Conservation (phyloP, 768 basidiomycete species). For the Termitomyces eurrhizus region DNA sequence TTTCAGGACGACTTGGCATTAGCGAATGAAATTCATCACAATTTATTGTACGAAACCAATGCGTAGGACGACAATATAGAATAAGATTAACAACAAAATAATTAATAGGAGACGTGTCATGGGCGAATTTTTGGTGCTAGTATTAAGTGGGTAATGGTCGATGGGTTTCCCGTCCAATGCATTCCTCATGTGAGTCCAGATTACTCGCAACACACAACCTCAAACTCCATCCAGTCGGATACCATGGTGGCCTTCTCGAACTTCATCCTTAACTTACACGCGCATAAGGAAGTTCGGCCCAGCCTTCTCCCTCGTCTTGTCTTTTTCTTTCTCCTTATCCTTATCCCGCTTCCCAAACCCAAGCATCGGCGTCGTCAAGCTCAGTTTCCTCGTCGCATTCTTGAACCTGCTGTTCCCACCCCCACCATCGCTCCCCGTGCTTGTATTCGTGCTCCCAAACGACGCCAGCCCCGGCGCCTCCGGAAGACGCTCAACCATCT, state of each 20-base stretch:
- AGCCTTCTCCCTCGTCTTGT: conserved; percentile 17
- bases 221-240: not conserved
- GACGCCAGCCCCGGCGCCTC: conserved; percentile 7
- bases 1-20: not conserved
- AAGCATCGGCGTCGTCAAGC: conserved; percentile 60
- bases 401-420: conserved; percentile 24
- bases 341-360: conserved; percentile 54
- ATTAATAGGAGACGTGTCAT: not conserved
- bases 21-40: not conserved
- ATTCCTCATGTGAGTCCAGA: not conserved
- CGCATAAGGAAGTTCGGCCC: conserved; percentile 9
- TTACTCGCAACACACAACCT: not conserved
- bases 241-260: not conserved
- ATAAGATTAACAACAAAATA: conserved; percentile 1
- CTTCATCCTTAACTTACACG: not conserved
- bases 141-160: not conserved
- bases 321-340: conserved; percentile 35
- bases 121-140: not conserved
- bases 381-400: conserved; percentile 60
- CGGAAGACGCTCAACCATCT: conserved; percentile 1
- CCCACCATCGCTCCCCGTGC: conserved; percentile 19
- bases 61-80: not conserved
- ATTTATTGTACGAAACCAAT: not conserved
- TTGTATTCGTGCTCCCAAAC: conserved; percentile 13
- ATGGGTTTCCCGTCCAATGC: not conserved